A percentile compares a stretch with the other conserved stretches of the same genome.
Evolutionary conservation across 2,329 filamentous ascomycete species (phyloP).

Genomic region (Rhinocladiella similis): DNA sequence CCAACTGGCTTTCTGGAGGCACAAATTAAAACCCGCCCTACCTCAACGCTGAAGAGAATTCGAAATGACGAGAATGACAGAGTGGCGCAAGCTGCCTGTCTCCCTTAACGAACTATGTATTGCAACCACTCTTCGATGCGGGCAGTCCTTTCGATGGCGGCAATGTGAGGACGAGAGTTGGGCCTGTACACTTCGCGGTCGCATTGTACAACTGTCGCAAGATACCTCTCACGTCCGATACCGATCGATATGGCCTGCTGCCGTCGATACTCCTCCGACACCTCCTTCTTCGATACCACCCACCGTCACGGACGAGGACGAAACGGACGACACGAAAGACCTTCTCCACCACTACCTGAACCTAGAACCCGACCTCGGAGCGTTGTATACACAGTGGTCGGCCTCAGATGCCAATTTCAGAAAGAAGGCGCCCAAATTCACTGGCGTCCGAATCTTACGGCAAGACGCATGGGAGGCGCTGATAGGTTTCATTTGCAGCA

Average conservation of each 20-base stretch:
- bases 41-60: neutral
- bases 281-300: conserved; percentile 41
- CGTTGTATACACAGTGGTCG: conserved; percentile 86
- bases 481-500: conserved; percentile 94
- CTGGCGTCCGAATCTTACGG: conserved; percentile 85
- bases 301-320: conserved; percentile 32
- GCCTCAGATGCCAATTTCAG: conserved; percentile 82
- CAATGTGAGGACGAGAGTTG: conserved; percentile 79
- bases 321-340: conserved; percentile 61
- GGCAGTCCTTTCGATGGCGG: conserved; percentile 92
- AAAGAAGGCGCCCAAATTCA: conserved; percentile 81
- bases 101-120: conserved; percentile 85
- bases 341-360: conserved; percentile 86
- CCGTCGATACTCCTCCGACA: conserved; percentile 35
- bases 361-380: conserved; percentile 70
- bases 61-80: conserved; percentile 52
- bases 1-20: no score
- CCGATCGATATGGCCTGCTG: conserved; percentile 61
- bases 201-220: conserved; percentile 82
- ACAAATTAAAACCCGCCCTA: no score
- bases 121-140: conserved; percentile 89
- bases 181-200: conserved; percentile 84
- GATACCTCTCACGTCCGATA: conserved; percentile 79
- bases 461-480: conserved; percentile 97
- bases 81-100: conserved; percentile 86